phyloP scores from a whole-genome alignment of 345 rosid genomes.

The Rhizophora mangle region DNA sequence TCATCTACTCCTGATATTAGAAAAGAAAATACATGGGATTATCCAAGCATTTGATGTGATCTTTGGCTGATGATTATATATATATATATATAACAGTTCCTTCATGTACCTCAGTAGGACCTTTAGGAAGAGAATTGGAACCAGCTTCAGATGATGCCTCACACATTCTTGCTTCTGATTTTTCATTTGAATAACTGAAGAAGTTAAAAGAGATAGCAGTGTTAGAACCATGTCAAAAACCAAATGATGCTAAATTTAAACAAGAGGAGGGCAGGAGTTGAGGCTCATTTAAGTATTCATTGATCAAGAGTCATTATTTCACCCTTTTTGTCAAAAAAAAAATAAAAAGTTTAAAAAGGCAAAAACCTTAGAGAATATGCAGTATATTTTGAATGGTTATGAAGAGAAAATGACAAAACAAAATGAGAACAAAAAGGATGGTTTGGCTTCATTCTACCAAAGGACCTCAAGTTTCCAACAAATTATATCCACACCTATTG shows the following conservation, averaged over 20 bases:
- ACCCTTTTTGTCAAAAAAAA: no score
- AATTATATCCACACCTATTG: conserved; percentile 13
- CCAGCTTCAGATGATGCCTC: conserved; percentile 48
- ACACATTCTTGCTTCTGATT: conserved; percentile 72
- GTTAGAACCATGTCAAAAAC: conserved; percentile 6
- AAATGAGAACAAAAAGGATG: not conserved
- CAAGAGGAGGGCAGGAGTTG: not conserved
- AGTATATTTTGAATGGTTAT: no score
- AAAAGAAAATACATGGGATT: not conserved
- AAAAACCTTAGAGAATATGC: no score
- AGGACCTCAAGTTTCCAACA: conserved; percentile 12
- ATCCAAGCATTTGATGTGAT: not conserved
- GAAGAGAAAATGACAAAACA: conserved; percentile 9
- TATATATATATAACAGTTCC: not conserved
- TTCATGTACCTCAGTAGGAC: conserved; percentile 47
- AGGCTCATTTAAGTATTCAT: not conserved
- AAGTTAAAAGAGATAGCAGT: not conserved
- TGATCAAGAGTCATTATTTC: no score
- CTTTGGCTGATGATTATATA: not conserved
- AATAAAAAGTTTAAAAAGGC: no score
- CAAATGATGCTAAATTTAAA: no score
- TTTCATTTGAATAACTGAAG: conserved; percentile 79
- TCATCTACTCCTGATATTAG: conserved; percentile 19
- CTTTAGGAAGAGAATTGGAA: conserved; percentile 27
- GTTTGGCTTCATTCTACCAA: conserved; percentile 4